Percentiles rank a stretch among this genome's conserved stretches.
phyloP scores from a whole-genome alignment of 257 asterid genomes.

The Solanum commersonii region DNA sequence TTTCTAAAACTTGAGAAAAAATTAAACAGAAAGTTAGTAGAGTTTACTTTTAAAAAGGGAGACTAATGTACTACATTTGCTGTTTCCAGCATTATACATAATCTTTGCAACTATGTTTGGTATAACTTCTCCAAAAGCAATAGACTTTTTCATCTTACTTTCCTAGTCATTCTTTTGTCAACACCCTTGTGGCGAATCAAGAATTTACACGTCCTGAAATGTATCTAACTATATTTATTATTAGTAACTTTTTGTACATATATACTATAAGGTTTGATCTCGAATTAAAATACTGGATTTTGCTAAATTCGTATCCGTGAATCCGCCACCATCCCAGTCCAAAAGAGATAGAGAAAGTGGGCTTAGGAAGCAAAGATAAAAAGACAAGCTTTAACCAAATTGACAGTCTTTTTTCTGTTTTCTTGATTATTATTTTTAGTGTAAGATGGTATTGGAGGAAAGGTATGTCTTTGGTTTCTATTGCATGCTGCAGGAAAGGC shows the following conservation, averaged over 20 bases:
- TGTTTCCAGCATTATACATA: neutral
- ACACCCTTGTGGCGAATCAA: neutral
- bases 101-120: conserved; percentile 1
- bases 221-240: neutral
- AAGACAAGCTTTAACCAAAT: neutral
- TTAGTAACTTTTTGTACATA: neutral
- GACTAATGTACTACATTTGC: neutral
- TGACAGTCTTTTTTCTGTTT: neutral
- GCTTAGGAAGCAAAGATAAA: neutral
- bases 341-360: neutral
- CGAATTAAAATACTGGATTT: neutral
- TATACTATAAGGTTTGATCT: neutral
- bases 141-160: neutral
- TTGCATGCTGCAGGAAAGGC: neutral
- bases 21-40: neutral
- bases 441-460: neutral
- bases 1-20: neutral
- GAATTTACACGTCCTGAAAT: neutral
- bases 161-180: neutral
- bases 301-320: neutral
- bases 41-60: neutral
- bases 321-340: neutral
- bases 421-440: neutral
- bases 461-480: neutral
- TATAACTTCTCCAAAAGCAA: neutral